phyloP scores from a whole-genome alignment of 768 basidiomycete genomes.

The Rhizopogon vesiculosus region DNA sequence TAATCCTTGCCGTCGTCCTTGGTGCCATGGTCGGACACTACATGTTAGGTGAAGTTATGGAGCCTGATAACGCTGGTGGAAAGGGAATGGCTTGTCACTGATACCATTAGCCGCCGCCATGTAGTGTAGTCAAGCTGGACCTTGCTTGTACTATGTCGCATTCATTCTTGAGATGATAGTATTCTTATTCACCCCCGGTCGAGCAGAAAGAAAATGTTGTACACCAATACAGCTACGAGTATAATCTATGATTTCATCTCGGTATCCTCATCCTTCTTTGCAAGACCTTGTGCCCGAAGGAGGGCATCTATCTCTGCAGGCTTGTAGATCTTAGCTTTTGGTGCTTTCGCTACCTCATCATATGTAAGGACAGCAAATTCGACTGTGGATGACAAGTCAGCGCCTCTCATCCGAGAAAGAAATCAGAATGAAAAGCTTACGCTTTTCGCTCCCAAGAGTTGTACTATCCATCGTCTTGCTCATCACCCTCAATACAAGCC shows the following conservation, averaged over 20 bases:
- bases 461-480: constrained; percentile 99
- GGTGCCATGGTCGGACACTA: constrained; percentile 86
- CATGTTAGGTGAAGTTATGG: constrained; percentile 63
- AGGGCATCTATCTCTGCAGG: constrained; percentile 86
- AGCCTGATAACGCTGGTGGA: constrained; percentile 41
- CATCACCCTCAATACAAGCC: constrained; percentile 91
- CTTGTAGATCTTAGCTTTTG: constrained; percentile 88
- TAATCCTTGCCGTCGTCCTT: constrained; percentile 74
- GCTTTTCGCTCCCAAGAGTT: constrained; percentile 91
- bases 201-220: neutral
- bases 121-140: neutral
- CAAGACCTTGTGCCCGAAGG: constrained; percentile 72
- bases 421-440: constrained; percentile 42
- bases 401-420: neutral
- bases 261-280: constrained; percentile 81
- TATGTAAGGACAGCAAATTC: constrained; percentile 94
- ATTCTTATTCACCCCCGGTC: neutral
- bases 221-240: neutral
- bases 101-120: constrained; percentile 5
- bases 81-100: constrained; percentile 84
- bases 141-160: too few species aligned
- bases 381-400: constrained; percentile 44
- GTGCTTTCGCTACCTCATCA: constrained; percentile 69
- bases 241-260: constrained; percentile 58
- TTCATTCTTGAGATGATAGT: too few species aligned